Evolutionary conservation across 495 filamentous ascomycete species (phyloP).

Genomic region (Aspergillus indologenus): DNA sequence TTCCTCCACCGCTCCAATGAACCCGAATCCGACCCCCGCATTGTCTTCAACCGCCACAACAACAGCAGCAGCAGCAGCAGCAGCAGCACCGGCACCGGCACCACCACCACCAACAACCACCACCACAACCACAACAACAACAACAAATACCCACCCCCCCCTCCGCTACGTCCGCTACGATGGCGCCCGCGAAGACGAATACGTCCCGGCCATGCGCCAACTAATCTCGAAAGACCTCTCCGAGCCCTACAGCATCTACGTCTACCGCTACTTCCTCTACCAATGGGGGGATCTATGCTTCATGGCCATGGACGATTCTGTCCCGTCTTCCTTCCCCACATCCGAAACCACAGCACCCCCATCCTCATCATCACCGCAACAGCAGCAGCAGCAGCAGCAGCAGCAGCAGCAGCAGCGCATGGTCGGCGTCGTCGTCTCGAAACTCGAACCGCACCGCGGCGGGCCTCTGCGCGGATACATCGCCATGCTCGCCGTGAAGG

Average conservation of each 20-base stretch:
- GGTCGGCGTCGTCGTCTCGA: constrained; percentile 92
- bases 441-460: constrained; percentile 82
- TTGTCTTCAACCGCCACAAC: background rate
- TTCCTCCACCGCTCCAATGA: background rate
- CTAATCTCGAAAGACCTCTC: constrained; percentile 96
- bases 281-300: constrained; percentile 97
- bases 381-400: too few species aligned
- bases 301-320: constrained; percentile 66
- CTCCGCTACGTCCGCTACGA: constrained; percentile 85
- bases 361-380: too few species aligned
- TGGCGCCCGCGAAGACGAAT: constrained; percentile 68
- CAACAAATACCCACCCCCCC: constrained; percentile 23
- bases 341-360: too few species aligned
- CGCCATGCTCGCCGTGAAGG: constrained; percentile 90
- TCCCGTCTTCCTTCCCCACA: constrained; percentile 20
- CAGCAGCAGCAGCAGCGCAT: too few species aligned
- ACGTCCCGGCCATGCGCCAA: constrained; percentile 82
- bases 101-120: constrained; percentile 33
- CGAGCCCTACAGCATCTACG: constrained; percentile 99
- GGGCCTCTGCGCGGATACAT: constrained; percentile 92
- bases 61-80: background rate
- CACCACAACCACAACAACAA: constrained; percentile 78
- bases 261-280: constrained; percentile 97
- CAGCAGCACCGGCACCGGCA: too few species aligned
- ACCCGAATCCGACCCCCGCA: constrained; percentile 1